Base-by-base conservation (phyloP, 108 stramenopile species). In the Aurantiochytrium sp. region DNA sequence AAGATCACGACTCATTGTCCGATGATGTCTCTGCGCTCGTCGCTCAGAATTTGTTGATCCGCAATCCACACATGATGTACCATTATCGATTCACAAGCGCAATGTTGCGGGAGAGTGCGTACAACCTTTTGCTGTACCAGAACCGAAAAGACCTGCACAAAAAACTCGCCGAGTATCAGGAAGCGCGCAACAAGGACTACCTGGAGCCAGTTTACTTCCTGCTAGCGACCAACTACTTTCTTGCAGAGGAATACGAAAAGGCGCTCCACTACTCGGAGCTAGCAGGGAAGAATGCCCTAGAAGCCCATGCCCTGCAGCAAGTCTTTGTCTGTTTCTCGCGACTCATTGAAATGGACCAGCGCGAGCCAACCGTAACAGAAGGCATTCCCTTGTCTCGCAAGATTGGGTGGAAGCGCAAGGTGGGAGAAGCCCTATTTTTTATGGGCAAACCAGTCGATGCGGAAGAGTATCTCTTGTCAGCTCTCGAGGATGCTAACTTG, bases 101-200 rank as follows among this genome's bases (percentile, higher is more conserved):
- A 83, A 83, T 83, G 76, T 23, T 83, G 49, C 76, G 76, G 6
- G 76, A 83, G 51, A 83, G 76, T 23, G 76, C 76, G 4, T 83
- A 83, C 23, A 83, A 83, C 28, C 76, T 83, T 6, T 23, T 83
- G 51, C 76, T 83, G 19, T 83, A 53, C 23, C 76, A 83, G 51
- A 83, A 83, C 49, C 76, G 76, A 12, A 83, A 83, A 23, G 76
- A 83, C 51, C 23, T 83, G 6, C 76, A 83, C 51, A 21, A 53
- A 23, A 83, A 83, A 4, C 76, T 83, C 6, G 76, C 76, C n/a
- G 76, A 83, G 6, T 83, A 21, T 4, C 76, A 83, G 16, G 76
- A 83, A 83, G 76, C 45, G 12, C 45, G 76, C n/a, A 83, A 83
- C 76, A 83, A 83, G 76, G 76, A 83, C 19, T 83, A 83, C 51